Conservation (phyloP, 768 basidiomycete species). For the Mycena rebaudengoi region DNA sequence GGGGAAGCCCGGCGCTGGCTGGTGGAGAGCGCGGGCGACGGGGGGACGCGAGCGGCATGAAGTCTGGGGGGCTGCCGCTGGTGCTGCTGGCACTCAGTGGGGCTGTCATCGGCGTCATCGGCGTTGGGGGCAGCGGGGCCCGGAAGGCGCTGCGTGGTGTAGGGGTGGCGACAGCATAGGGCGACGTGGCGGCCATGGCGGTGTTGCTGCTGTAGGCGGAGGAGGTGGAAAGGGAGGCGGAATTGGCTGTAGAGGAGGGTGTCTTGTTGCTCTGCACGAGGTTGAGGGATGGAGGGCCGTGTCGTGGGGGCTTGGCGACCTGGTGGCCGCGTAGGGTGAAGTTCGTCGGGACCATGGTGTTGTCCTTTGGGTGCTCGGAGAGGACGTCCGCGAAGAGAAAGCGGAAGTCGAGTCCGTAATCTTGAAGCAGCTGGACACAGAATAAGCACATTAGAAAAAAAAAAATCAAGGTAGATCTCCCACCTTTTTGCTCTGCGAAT, state of each 20-base stretch:
- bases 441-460: neutral
- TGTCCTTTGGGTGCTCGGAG: slow-evolving; percentile 43
- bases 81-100: too few relatives aligned
- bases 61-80: too few relatives aligned
- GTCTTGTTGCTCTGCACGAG: slow-evolving; percentile 2
- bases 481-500: slow-evolving; percentile 87
- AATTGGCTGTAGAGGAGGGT: neutral
- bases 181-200: slow-evolving; percentile 22
- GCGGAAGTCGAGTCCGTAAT: slow-evolving; percentile 80
- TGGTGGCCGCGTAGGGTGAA: slow-evolving; percentile 26
- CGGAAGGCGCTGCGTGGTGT: slow-evolving; percentile 7
- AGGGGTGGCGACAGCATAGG: slow-evolving; percentile 2
- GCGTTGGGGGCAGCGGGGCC: slow-evolving; percentile 1
- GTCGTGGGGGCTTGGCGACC: slow-evolving; percentile 21
- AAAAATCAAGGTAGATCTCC: neutral
- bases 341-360: slow-evolving; percentile 4
- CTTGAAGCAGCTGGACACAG: slow-evolving; percentile 61
- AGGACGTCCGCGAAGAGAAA: slow-evolving; percentile 69
- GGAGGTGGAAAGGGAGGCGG: neutral
- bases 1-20: slow-evolving; percentile 28
- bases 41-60: slow-evolving; percentile 41
- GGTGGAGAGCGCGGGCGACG: slow-evolving; percentile 43
- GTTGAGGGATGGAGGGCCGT: slow-evolving; percentile 15
- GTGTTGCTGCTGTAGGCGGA: slow-evolving; percentile 13
- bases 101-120: slow-evolving; percentile 20